Base-by-base conservation (phyloP, 805 yeast genomes). In the Zygotorulaspora sp. region DNA sequence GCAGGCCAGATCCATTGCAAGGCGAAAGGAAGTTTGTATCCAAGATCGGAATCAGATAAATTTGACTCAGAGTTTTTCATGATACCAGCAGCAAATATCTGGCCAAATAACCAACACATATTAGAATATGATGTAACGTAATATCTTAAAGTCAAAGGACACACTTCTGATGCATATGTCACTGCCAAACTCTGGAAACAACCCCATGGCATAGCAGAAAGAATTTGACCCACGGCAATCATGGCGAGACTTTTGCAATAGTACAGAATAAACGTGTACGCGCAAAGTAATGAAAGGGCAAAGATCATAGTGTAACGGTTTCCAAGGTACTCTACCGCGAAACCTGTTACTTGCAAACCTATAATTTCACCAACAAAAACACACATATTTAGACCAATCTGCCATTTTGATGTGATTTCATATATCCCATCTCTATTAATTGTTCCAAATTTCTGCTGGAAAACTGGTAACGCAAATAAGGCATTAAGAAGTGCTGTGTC, bases 1-100 rank as follows among this genome's bases (percentile, higher is more conserved):
- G 68, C 51, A 9, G 78, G 73, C 80, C 80, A 77, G 4, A 67
- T 55, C 82, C 82, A 77, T 57, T 77, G 83, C 8, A 77, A 41
- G 3, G 76, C 80, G 52, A 72, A 75, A 6, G 83, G 81, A 26
- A 74, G 62, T 39, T 67, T 63, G 55, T 73, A 78, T 5, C 77
- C 70, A 63, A 66, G 50, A 15, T 64, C 49, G 23, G 59, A 40
- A 18, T 46, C 16, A 48, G 36, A 55, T 35, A 10, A 40, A 25
- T 31, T 44, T 32, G 40, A 22, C 45, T 43, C 44, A 32, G 58
- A 55, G 32, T 65, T 74, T 44, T 62, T 65, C 47, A 67, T 58
- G 12, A 78, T 72, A 39, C 82, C 78, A 7, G 76, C 58, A 6
- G 76, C 66, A 38, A 77, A 59, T 25, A 78, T 61, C 50, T 76